Percentiles rank a stretch among this genome's conserved stretches.
These are phyloP conservation scores for Salinomyces thailandicus DNA, from an alignment of 2,329 filamentous ascomycete species.

Conservation along the genomic window DNA sequence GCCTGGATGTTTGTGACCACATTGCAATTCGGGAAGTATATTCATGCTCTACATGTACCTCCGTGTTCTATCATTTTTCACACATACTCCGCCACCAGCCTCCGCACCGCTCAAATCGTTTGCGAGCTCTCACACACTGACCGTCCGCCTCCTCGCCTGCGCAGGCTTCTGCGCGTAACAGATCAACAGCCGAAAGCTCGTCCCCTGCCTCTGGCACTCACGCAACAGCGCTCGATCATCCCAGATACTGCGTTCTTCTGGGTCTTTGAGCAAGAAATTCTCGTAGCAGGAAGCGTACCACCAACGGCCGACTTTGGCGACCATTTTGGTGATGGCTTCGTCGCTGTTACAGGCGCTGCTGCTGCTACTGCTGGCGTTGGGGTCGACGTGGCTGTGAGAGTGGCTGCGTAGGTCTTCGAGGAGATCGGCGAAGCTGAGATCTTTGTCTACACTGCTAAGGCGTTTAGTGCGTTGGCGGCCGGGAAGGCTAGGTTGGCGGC, in stretches of 20 bases:
- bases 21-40: too few relatives aligned
- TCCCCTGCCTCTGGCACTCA: conserved; percentile 79
- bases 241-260: conserved; percentile 69
- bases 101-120: too few relatives aligned
- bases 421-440: conserved; percentile 20
- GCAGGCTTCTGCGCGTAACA: conserved; percentile 77
- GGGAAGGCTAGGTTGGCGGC: conserved; percentile 2
- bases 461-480: conserved; percentile 3
- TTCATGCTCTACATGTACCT: too few relatives aligned
- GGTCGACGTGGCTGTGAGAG: too few relatives aligned
- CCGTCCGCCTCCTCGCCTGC: conserved; percentile 36
- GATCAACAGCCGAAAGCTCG: conserved; percentile 81
- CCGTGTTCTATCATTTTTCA: too few relatives aligned
- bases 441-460: conserved; percentile 8
- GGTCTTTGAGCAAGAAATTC: conserved; percentile 34
- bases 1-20: too few relatives aligned
- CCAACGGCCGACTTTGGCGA: conserved; percentile 84
- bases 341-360: conserved; percentile 42
- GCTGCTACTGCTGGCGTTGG: conserved; percentile 31
- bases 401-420: conserved; percentile 40
- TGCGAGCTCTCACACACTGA: conserved; percentile 35
- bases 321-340: conserved; percentile 82
- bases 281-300: conserved; percentile 96
- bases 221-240: conserved; percentile 60
- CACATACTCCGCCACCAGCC: too few relatives aligned